Evolutionary conservation across 1,284 basidiomycete species (phyloP).

Genomic region (Tausonia pullulans): DNA sequence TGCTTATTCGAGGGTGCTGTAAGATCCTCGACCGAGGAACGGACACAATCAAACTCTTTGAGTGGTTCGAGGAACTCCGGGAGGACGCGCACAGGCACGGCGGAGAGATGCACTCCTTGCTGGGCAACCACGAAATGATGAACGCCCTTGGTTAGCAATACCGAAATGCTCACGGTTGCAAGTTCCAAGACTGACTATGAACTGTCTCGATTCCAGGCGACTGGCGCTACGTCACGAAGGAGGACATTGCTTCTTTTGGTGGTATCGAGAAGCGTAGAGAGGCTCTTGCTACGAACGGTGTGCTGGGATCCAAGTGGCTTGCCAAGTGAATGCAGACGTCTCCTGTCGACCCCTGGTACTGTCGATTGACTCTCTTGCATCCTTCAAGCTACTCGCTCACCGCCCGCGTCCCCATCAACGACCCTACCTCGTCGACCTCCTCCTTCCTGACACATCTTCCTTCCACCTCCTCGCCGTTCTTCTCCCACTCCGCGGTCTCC

Average conservation of each 20-base stretch:
- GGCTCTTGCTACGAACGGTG: conserved; percentile 20
- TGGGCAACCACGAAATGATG: conserved; percentile 27
- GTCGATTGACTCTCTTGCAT: neutral
- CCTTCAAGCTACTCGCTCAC: conserved; percentile 14
- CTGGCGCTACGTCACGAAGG: conserved; percentile 35
- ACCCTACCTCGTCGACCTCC: neutral
- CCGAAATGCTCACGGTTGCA: neutral
- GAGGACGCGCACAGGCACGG: conserved; percentile 22
- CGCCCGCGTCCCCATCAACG: conserved; percentile 6
- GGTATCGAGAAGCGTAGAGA: conserved; percentile 19
- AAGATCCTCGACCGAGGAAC: conserved; percentile 19
- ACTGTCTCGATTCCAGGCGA: conserved; percentile 22
- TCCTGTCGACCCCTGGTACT: neutral
- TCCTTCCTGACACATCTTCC: neutral
- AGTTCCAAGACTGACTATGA: neutral
- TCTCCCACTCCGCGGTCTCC: conserved; percentile 1
- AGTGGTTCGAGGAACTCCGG: conserved; percentile 26
- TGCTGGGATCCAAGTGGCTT: conserved; percentile 10
- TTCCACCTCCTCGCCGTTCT: neutral
- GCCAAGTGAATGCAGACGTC: neutral
- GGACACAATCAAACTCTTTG: conserved; percentile 26
- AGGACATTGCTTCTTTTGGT: conserved; percentile 32
- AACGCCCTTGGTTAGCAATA: conserved; percentile 5
- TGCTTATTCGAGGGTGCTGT: neutral
- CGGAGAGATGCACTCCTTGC: conserved; percentile 22